Base-by-base conservation (phyloP, 2,329 filamentous ascomycete species). In the Penicillium glabrum region DNA sequence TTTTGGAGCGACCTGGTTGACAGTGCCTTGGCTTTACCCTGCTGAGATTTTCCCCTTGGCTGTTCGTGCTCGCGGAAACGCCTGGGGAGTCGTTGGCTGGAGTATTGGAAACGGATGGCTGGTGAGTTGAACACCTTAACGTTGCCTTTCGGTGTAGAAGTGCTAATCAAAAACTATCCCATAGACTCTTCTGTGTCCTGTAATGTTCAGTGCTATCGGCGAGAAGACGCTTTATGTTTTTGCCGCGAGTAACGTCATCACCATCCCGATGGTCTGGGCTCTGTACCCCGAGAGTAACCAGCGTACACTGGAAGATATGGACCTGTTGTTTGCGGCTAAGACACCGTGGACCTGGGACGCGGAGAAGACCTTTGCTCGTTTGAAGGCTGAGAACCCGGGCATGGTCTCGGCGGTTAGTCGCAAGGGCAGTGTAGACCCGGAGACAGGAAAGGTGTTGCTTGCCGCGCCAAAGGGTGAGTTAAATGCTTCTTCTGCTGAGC, bases 221-320 rank as follows among this genome's bases (percentile, higher is more conserved):
- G 86, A 90, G 60, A 90, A 89, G 67, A 91, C 88, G 0, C 77
- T 91, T 1, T 89, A 90, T 68, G 86, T 92, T 50, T 92, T 91
- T 64, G 89, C 83, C 1, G 85, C 82, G 4, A 84, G 82, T 67
- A 91, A 90, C 66, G 73, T 86, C 9, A 71, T 89, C 29, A 81
- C 83, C 1, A 86, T 91, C 5, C 82, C 86, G 0, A 84, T 90
- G 73, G 85, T 90, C 0, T 92, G 87, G 86, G 86, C 86, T 0
- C 67, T 92, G 0, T 91, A 90, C 56, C 89, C 89, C 0, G 89
- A 91, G 69, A 89, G 85, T 3, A 90, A 87, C 67, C 86, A 89
- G 69, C 82, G 89, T 0, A 91, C 88, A 0, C 77, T 91, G 0
- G 89, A 91, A 66, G 88, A 91, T 67, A 91, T 91, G 78, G 86